Evolutionary conservation across 345 rosid genomes (phyloP).

Genomic region (Brassica carinata): DNA sequence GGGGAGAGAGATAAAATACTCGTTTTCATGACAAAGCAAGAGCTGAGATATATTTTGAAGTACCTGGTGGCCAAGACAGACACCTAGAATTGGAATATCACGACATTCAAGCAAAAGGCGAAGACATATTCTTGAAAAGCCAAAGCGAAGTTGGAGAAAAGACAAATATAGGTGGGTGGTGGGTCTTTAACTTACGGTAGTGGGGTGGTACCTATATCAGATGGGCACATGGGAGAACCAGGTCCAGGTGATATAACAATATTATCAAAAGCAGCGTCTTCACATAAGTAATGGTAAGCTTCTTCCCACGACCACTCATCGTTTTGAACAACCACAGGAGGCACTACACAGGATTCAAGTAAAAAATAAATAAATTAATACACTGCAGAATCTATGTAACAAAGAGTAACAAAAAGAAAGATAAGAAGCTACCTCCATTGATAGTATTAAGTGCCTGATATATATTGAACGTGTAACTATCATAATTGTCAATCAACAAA

Average conservation of each 20-base stretch:
- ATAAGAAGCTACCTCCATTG: slow-evolving; percentile 67
- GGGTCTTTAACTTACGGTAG: background rate
- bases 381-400: background rate
- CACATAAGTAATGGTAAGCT: slow-evolving; percentile 55
- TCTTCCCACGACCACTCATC: slow-evolving; percentile 90
- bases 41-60: background rate
- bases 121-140: slow-evolving; percentile 80
- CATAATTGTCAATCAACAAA: slow-evolving; percentile 87
- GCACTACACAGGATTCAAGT: slow-evolving; percentile 47
- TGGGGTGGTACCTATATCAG: slow-evolving; percentile 67
- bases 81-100: slow-evolving; percentile 88
- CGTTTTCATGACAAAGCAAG: slow-evolving; percentile 5
- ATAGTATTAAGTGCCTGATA: slow-evolving; percentile 77
- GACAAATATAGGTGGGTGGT: slow-evolving; percentile 16
- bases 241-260: slow-evolving; percentile 97
- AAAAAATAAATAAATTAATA: background rate
- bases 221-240: slow-evolving; percentile 82
- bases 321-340: slow-evolving; percentile 84
- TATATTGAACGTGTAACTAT: slow-evolving; percentile 93
- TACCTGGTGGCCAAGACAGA: slow-evolving; percentile 99
- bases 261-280: slow-evolving; percentile 78
- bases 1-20: slow-evolving; percentile 5
- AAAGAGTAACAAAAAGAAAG: slow-evolving; percentile 1
- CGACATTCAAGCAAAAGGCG: slow-evolving; percentile 75
- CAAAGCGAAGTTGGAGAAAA: slow-evolving; percentile 23